Evolutionary conservation across 208 protist genomes (phyloP).

Genomic region (Phytomonas sp.): DNA sequence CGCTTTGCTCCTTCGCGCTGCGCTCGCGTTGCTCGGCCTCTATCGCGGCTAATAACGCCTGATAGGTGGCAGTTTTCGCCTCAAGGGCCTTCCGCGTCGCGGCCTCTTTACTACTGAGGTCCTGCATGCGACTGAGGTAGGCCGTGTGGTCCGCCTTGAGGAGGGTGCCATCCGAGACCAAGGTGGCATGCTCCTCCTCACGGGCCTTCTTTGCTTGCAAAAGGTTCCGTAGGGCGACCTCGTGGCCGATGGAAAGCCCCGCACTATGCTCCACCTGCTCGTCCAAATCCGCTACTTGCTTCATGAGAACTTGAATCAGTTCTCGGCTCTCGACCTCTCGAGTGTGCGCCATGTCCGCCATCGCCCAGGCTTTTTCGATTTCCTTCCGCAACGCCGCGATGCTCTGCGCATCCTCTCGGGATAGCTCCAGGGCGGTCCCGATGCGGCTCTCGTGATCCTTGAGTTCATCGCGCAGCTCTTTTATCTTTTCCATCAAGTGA

Average conservation of each 20-base stretch:
- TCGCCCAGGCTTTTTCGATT: conserved; percentile 96
- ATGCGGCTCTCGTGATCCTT: conserved; percentile 93
- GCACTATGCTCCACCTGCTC: conserved; percentile 90
- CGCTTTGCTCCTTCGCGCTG: conserved; percentile 84
- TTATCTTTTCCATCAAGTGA: conserved; percentile 90
- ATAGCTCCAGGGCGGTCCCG: conserved; percentile 93
- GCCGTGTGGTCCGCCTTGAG: conserved; percentile 63
- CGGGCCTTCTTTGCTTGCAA: conserved; percentile 88
- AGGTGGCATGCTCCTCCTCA: conserved; percentile 80
- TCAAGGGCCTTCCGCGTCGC: conserved; percentile 19
- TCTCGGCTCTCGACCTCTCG: conserved; percentile 94
- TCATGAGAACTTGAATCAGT: conserved; percentile 90
- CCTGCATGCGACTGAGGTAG: conserved; percentile 14
- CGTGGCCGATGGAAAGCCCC: conserved; percentile 90
- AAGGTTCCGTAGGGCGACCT: conserved; percentile 93
- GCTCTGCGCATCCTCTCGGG: conserved; percentile 94
- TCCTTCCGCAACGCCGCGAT: conserved; percentile 91
- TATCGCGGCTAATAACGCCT: conserved; percentile 46
- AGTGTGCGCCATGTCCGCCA: conserved; percentile 95
- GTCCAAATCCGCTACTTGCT: conserved; percentile 93
- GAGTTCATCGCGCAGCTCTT: conserved; percentile 93
- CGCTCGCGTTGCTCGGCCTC: conserved; percentile 64
- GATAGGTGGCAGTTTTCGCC: conserved; percentile 30
- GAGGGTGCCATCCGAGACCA: conserved; percentile 38
- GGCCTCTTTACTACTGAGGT: conserved; percentile 13